Conservation (phyloP, 257 asterid species). For the Lycium ferocissimum region DNA sequence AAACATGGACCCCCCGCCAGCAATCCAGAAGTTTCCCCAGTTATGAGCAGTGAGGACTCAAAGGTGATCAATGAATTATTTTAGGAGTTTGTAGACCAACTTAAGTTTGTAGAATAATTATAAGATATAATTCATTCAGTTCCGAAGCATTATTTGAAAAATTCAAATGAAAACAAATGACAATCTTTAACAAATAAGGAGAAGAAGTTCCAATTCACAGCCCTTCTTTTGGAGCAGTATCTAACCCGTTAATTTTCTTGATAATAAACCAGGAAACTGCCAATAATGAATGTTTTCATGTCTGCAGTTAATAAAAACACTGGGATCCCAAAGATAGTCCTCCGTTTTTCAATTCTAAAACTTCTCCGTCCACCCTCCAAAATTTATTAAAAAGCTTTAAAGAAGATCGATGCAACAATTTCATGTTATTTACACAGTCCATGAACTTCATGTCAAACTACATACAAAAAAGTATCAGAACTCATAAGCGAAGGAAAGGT, state of each 20-base stretch:
- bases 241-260: neutral
- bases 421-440: neutral
- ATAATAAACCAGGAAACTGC: neutral
- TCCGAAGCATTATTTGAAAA: neutral
- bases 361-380: neutral
- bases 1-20: neutral
- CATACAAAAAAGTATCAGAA: neutral
- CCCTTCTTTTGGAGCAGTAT: neutral
- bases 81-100: neutral
- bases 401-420: neutral
- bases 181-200: no score
- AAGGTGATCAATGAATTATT: neutral
- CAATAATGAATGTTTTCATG: neutral
- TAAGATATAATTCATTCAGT: neutral
- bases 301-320: neutral
- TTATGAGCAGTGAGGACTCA: neutral
- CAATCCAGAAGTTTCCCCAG: conserved; percentile 2
- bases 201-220: neutral
- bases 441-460: neutral
- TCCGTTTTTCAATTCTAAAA: no score
- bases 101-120: neutral
- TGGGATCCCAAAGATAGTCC: neutral
- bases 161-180: neutral
- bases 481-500: conserved; percentile 21
- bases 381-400: neutral